Percentiles rank a stretch among this genome's conserved stretches.
phyloP scores from a whole-genome alignment of 768 basidiomycete genomes.

The Lepiota venenata region DNA sequence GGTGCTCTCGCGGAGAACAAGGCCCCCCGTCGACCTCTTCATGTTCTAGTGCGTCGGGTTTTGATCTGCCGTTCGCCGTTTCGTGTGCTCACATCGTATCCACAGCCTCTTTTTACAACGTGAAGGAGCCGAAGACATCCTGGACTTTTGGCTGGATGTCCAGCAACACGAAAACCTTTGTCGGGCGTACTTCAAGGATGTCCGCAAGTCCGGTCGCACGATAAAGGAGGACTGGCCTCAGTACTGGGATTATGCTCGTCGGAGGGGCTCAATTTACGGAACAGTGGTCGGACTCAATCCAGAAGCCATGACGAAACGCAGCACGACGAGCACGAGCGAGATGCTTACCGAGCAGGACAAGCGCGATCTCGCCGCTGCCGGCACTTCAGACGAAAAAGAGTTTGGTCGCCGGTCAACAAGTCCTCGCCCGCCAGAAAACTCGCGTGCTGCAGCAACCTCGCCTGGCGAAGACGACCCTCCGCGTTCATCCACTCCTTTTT shows the following conservation, averaged over 20 bases:
- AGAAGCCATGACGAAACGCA: constrained; percentile 63
- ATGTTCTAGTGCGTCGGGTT: constrained; percentile 88
- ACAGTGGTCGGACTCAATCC: constrained; percentile 78
- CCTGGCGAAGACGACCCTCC: constrained; percentile 45
- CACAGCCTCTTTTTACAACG: constrained; percentile 89
- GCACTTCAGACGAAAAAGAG: constrained; percentile 37
- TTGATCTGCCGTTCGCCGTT: neutral
- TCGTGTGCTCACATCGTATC: neutral
- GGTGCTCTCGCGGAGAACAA: constrained; percentile 85
- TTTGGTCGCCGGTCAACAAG: constrained; percentile 54
- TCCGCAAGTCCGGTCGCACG: constrained; percentile 88
- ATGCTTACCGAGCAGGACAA: constrained; percentile 69
- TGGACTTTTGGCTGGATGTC: constrained; percentile 99
- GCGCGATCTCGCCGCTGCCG: constrained; percentile 50
- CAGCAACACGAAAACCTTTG: constrained; percentile 99
- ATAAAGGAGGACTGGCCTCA: constrained; percentile 99
- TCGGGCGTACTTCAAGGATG: constrained; percentile 98
- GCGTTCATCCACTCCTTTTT: constrained; percentile 79
- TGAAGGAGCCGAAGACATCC: constrained; percentile 92
- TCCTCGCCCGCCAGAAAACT: constrained; percentile 46
- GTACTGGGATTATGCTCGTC: constrained; percentile 92
- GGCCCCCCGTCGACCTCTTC: constrained; percentile 96
- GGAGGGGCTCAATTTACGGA: constrained; percentile 91
- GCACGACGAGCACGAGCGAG: constrained; percentile 79
- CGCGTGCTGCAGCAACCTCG: constrained; percentile 44